Evolutionary conservation across 108 stramenopile genomes (phyloP), one percentile per base, ranked within the genome.

Genomic region (Poteriospumella lacustris): DNA sequence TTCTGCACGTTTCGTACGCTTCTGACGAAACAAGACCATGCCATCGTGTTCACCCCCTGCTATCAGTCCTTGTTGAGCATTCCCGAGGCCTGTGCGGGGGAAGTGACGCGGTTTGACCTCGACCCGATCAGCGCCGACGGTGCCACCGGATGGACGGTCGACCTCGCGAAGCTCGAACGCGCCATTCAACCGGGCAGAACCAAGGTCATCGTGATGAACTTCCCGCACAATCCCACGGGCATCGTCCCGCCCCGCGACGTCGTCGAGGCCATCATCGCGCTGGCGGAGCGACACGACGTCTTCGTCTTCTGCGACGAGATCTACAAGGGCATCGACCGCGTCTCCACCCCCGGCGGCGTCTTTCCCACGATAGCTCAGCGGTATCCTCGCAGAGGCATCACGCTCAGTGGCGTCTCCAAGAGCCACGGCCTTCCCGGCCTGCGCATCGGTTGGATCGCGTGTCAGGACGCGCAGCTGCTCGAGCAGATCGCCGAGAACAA

Each of bases 171-270:
- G 42, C 75, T 80, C 38, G 38, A 24, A 38, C 1, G 19, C 24
- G 15, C 40, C 33, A 47, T 76, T 0, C 44, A 19, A 19, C 52
- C 73, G 42, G 34, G 15, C 19, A 19, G 44, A n/a, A 79, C 78
- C 36, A 79, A 78, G 28, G n/a, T 68, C 31, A 42, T 82, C 1
- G 44, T 58, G 1, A 44, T 79, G 40, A 82, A 82, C 77, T 82
- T 82, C 42, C 82, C 82, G 24, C 82, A 82, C 70, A 82, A 82
- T 0, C 82, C 82, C 34, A 82, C 82, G 24, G 82, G 82, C 19
- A 76, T 76, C 9, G 28, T 68, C 58, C 79, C 56, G 0, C 1
- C 78, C 2, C 31, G 29, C 0, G 52, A 39, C 9, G 82, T 78
- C 24, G 59, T 33, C 58, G 72, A 56, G 1, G 47, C 33, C n/a